Base-by-base conservation (phyloP, 1,284 basidiomycete species). In the Microbotryum saponariae region DNA sequence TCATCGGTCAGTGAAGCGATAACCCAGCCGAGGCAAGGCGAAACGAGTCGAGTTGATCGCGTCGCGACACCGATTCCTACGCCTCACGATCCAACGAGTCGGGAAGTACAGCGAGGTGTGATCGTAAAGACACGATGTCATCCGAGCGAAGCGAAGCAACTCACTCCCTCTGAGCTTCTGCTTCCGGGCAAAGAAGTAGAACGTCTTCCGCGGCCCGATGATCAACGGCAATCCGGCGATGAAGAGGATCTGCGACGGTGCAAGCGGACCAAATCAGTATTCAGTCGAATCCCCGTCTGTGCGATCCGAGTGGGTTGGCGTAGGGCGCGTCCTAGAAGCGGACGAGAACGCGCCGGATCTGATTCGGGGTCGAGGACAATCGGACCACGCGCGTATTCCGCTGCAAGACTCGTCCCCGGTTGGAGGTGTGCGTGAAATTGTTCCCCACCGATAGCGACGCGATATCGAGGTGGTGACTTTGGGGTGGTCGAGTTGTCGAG, bases 131-230 rank as follows among this genome's bases (percentile, higher is more conserved):
- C 12, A 10, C 16, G 16, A 6, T 18, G 12, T 42, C 5, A 42
- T 4, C 14, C 16, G 14, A 31, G 73, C 57, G 12, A 12, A 42
- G 37, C 5, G 37, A 42, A 31, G 31, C 9, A 70, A 65, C 67
- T 29, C 48, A 69, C 67, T 92, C n/a, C 96, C 96, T 29, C 96
- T 83, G 69, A 97, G 79, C 78, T 99, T 99, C 77, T 98, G 89
- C 75, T 85, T 89, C 64, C 96, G 83, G 29, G 93, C 89, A 78
- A 99, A 99, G 79, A 99, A 99, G 78, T 91, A 91, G 77, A 97
- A 92, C 3, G 93, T 97, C 80, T 73, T 73, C 29, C 68, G 60
- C 56, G 90, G 90, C 7, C 92, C 92, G 71, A 97, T 97, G 77
- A 97, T 93, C 67, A 96, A 82, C 9, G 91, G 92, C 56, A 97